These are phyloP conservation scores for Lachancea meyersii DNA, from an alignment of 805 yeast species.

Conservation along the genomic window DNA sequence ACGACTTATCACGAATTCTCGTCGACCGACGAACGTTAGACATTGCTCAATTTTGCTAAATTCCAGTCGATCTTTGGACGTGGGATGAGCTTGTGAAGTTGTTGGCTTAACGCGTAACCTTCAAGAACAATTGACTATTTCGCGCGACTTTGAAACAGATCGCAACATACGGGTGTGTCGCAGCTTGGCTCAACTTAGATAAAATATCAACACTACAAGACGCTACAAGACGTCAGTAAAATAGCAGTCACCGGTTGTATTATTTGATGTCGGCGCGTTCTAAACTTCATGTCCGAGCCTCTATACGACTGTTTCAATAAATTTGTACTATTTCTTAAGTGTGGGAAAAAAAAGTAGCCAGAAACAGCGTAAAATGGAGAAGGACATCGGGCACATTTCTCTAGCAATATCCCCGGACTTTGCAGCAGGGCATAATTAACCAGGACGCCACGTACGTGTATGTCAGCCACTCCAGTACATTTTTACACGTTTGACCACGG, in stretches of 20 bases:
- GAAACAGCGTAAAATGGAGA: not conserved
- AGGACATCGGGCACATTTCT: not conserved
- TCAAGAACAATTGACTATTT: not conserved
- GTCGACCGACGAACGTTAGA: slow-evolving; percentile 36
- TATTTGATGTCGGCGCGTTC: not conserved
- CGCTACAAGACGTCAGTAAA: too few relatives aligned
- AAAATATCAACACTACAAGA: too few relatives aligned
- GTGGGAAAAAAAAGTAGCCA: too few relatives aligned
- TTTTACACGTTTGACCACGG: slow-evolving; percentile 20
- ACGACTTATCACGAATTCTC: slow-evolving; percentile 20
- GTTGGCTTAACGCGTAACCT: not conserved
- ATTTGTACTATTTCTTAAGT: not conserved
- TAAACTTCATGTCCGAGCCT: not conserved
- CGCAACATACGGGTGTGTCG: too few relatives aligned
- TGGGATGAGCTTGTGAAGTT: too few relatives aligned
- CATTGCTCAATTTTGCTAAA: slow-evolving; percentile 14
- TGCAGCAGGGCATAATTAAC: not conserved
- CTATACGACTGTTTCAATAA: not conserved
- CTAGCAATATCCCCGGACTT: not conserved
- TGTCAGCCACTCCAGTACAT: slow-evolving; percentile 21
- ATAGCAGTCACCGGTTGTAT: not conserved
- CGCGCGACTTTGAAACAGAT: too few relatives aligned
- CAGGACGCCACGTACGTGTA: not conserved
- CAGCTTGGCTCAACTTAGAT: too few relatives aligned
- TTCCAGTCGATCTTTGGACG: too few relatives aligned